Evolutionary conservation across 305 asterid genomes (phyloP).

Genomic region (Nicotiana rustica): DNA sequence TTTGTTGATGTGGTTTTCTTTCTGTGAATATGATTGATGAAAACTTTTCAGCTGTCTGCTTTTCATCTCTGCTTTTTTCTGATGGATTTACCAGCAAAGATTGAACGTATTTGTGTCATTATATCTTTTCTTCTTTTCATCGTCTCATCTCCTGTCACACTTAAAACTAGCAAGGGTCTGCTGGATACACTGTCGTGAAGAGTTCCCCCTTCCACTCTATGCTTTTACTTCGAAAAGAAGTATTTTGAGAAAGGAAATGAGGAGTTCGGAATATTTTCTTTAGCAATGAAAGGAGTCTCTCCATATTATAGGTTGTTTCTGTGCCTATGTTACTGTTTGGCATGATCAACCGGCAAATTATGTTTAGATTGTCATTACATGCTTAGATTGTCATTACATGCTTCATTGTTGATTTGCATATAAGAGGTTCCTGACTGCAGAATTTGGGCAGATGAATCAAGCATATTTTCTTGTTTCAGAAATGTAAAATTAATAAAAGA

Average conservation of each 20-base stretch:
- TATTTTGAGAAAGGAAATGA: background rate
- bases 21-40: background rate
- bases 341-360: too few relatives aligned
- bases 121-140: background rate
- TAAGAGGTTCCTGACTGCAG: too few relatives aligned
- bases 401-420: too few relatives aligned
- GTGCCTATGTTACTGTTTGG: background rate
- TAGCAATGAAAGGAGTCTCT: background rate
- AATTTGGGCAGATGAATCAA: too few relatives aligned
- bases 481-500: background rate
- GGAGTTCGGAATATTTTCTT: background rate
- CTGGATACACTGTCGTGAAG: background rate
- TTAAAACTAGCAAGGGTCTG: background rate
- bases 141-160: background rate
- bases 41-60: conserved; percentile 14
- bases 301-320: background rate
- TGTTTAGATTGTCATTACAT: too few relatives aligned
- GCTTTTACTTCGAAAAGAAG: background rate
- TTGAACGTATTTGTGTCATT: background rate
- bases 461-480: background rate
- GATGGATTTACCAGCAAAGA: conserved; percentile 7
- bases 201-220: background rate
- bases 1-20: background rate
- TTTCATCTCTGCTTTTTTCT: background rate
- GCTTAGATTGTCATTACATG: too few relatives aligned